Evolutionary conservation across 176 grass and related monocot genomes (phyloP).

Genomic region (Phoenix roebelenii): DNA sequence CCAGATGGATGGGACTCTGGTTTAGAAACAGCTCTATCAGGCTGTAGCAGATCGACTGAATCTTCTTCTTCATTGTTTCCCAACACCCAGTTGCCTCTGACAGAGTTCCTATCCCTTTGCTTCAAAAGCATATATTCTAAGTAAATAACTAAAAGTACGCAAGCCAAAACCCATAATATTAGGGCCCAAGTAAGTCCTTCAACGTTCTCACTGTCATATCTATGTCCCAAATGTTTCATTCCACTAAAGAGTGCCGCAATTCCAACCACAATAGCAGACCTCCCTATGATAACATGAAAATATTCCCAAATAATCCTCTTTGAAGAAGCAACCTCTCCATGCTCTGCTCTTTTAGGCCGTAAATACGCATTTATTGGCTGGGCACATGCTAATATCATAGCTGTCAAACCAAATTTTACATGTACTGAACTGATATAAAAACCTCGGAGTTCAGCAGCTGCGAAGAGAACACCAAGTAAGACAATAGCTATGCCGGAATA

Average conservation of each 20-base stretch:
- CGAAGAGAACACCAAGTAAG: slow-evolving; percentile 70
- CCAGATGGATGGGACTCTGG: slow-evolving; percentile 40
- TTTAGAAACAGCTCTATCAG: slow-evolving; percentile 36
- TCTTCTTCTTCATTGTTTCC: slow-evolving; percentile 80
- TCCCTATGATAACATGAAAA: slow-evolving; percentile 70
- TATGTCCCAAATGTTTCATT: slow-evolving; percentile 81
- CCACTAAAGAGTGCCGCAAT: slow-evolving; percentile 63
- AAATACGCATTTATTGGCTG: slow-evolving; percentile 84
- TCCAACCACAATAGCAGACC: slow-evolving; percentile 56
- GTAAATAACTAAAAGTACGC: slow-evolving; percentile 39
- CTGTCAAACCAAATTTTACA: slow-evolving; percentile 78
- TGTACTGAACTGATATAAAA: slow-evolving; percentile 57
- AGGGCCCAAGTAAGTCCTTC: slow-evolving; percentile 81
- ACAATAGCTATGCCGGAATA: slow-evolving; percentile 67
- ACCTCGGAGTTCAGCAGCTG: slow-evolving; percentile 54
- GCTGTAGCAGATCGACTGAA: slow-evolving; percentile 68
- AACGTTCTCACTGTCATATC: slow-evolving; percentile 74
- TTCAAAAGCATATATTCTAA: slow-evolving; percentile 73
- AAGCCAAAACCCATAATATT: slow-evolving; percentile 64
- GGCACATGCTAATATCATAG: slow-evolving; percentile 44
- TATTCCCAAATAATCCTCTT: slow-evolving; percentile 75
- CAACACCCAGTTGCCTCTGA: slow-evolving; percentile 57
- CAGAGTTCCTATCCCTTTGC: slow-evolving; percentile 29
- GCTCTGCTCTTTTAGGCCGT: slow-evolving; percentile 47
- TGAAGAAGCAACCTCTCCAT: slow-evolving; percentile 29